Evolutionary conservation across 1,284 basidiomycete species (phyloP), one percentile per base, ranked within the genome.

Genomic region (Sutorius eximius): DNA sequence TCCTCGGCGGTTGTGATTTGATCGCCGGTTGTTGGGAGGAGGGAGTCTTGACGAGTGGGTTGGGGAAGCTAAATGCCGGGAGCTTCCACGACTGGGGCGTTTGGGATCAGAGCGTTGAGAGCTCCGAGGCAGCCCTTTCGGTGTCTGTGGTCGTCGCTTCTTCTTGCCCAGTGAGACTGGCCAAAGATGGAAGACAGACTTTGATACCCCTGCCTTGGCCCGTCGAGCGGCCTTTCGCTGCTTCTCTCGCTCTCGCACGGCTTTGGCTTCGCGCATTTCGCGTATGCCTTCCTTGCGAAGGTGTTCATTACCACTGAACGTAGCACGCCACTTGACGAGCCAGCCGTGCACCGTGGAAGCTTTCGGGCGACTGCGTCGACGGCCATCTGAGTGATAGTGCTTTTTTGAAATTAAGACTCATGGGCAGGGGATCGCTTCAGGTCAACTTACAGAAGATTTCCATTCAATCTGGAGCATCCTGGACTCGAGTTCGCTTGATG

Each of bases 291-390:
- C 59, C 50, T 57, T 79, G 59, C 87, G 77, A 42, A 86, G 71
- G n/a, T 61, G 62, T 64, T 90, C 87, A 65, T 87, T 77, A 34
- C 85, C 87, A 27, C 77, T 66, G 45, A 90, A 73, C 16, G 88
- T 89, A 33, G 87, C 88, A 58, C 87, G 80, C 80, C 85, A 81
- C 71, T 89, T 89, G n/a, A 83, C 82, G 56, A 90, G 75, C 86
- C 87, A 89, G 49, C 87, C 87, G 62, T 89, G 87, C 68, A 88
- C 77, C 5, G 78, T 79, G 5, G 85, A 87, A 13, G 86, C 77
- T 48, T 83, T 82, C 53, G 78, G 82, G 44, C 71, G 76, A 57
- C 65, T 71, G 13, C 79, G 75, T 48, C 70, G 73, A 47, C 76
- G 74, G 32, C 82, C 82, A 63, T 84, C 75, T 44, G 74, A 65